Conservation (phyloP, 1,284 basidiomycete species). For the Marasmius fiardii region DNA sequence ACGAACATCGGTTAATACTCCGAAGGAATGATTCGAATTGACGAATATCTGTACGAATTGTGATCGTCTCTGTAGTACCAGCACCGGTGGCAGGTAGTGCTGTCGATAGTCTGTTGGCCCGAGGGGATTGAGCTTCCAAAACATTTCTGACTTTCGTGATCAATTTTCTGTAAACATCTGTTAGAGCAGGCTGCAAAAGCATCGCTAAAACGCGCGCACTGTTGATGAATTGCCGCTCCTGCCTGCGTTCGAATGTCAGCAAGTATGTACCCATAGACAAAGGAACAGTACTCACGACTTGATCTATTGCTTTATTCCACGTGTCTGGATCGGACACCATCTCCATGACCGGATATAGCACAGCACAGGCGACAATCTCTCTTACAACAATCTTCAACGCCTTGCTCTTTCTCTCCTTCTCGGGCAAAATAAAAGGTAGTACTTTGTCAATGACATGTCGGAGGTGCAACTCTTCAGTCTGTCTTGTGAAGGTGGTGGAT, state of each 20-base stretch:
- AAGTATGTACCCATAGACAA: not conserved
- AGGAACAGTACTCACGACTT: constrained; percentile 51
- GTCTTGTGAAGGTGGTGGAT: constrained; percentile 83
- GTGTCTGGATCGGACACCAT: constrained; percentile 94
- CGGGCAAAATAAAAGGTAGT: constrained; percentile 72
- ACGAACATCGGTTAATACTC: constrained; percentile 79
- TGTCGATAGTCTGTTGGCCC: constrained; percentile 33
- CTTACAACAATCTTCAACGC: constrained; percentile 72
- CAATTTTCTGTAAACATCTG: constrained; percentile 51
- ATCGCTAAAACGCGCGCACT: constrained; percentile 46
- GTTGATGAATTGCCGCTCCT: constrained; percentile 86
- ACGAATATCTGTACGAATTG: constrained; percentile 70
- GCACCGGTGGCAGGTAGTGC: constrained; percentile 21
- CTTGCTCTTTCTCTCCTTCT: constrained; percentile 68
- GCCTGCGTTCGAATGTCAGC: constrained; percentile 46
- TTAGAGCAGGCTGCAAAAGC: not conserved
- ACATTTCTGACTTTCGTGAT: constrained; percentile 82
- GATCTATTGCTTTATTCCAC: constrained; percentile 92
- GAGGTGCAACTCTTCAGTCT: constrained; percentile 86
- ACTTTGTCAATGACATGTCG: constrained; percentile 66
- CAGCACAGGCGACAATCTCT: constrained; percentile 81
- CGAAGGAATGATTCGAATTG: constrained; percentile 89
- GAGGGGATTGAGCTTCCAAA: constrained; percentile 75
- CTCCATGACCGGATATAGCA: constrained; percentile 86
- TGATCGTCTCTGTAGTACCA: constrained; percentile 63